Evolutionary conservation across 2,329 filamentous ascomycete genomes (phyloP), one percentile per base, ranked within the genome.

Genomic region (Epichloe scottii): DNA sequence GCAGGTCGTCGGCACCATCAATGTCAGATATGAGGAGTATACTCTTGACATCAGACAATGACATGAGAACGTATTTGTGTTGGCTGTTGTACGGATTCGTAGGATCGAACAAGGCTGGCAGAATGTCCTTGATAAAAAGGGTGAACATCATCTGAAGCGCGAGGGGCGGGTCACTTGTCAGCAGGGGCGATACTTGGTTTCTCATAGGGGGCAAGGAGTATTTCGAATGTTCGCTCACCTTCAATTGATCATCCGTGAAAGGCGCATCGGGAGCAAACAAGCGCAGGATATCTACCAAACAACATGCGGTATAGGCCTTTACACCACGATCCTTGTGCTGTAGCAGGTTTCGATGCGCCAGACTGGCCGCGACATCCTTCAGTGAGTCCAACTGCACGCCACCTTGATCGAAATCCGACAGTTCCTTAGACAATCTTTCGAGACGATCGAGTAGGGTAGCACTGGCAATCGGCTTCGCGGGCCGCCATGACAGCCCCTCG

Each of bases 181-280:
- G 34, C 35, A 12, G 46, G 30, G 17, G 52, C 35, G 43, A 52
- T 49, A 21, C 3, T 48, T 41, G 33, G 23, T 4, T 43, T 21
- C 2, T 37, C 14, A 17, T 7, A 19, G 11, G n/a, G 5, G 39
- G 40, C 12, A 14, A 30, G 45, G 34, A 26, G 39, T 14, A 51
- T 73, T 8, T 8, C 7, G 14, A 34, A 17, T 26, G 15, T 7
- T 14, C 10, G n/a, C 40, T 57, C 68, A 91, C 89, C 84, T 94
- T 95, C 56, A 97, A 77, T 71, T 97, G 90, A 53, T 86, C 82
- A 40, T 81, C 82, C 23, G 89, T 94, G 68, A 95, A 97, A 17
- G 93, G 93, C 64, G 93, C 93, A 74, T 97, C 85, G 0, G 93
- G 93, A 30, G 93, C 93, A 69, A 89, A 95, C 52, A 98, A 77